Evolutionary conservation across 176 grass and related monocot species (phyloP).

Genomic region (Pontederia paniculata): DNA sequence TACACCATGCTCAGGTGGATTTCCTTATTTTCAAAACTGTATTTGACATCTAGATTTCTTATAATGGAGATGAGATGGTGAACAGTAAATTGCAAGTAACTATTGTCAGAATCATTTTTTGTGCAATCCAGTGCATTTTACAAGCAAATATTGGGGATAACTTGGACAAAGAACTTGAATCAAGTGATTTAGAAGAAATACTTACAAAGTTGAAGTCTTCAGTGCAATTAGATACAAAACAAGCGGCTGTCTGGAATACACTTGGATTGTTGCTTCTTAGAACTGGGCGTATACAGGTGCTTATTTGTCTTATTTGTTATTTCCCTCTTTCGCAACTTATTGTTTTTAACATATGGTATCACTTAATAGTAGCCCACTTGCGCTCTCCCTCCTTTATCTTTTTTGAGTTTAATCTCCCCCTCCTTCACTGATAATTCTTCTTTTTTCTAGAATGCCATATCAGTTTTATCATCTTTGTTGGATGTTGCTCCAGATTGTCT

Average conservation of each 20-base stretch:
- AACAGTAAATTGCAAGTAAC: too few species aligned
- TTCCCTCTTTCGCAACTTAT: background rate
- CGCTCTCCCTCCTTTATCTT: background rate
- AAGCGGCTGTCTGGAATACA: conserved; percentile 96
- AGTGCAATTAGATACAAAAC: conserved; percentile 74
- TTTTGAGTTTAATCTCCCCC: background rate
- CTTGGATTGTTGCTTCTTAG: conserved; percentile 90
- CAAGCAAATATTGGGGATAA: conserved; percentile 78
- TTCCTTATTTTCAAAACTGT: conserved; percentile 1
- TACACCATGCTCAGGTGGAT: conserved; percentile 90
- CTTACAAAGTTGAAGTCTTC: conserved; percentile 75
- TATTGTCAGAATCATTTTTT: conserved; percentile 1
- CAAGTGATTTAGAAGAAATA: conserved; percentile 67
- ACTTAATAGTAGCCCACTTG: background rate
- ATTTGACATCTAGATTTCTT: background rate
- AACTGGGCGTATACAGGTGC: conserved; percentile 66
- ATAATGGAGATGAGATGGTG: too few species aligned
- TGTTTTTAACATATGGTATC: background rate
- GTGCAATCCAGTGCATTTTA: conserved; percentile 63
- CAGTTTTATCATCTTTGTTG: conserved; percentile 80
- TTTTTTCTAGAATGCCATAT: conserved; percentile 71
- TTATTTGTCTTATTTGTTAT: conserved; percentile 6
- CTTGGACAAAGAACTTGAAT: conserved; percentile 81
- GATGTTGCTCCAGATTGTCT: conserved; percentile 67
- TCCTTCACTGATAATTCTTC: conserved; percentile 26